Evolutionary conservation across 2,329 filamentous ascomycete species (phyloP), one percentile per base, ranked within the genome.

Genomic region (Fusarium brevicatenulatum): DNA sequence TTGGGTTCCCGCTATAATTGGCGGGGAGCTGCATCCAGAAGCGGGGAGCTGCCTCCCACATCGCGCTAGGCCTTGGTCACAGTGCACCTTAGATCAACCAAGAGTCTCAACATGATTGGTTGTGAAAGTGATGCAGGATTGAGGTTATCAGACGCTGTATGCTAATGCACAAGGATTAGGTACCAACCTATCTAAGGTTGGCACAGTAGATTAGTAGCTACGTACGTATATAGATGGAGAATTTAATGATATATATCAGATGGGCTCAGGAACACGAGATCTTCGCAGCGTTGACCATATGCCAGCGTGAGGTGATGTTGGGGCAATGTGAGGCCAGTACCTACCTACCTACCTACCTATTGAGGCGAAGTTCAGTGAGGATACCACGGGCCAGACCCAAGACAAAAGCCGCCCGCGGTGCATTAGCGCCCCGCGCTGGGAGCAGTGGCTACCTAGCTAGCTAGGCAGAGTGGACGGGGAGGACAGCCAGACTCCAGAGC

Each of bases 371-470:
- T 57, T 40, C 74, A 61, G 68, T 75, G 63, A 70, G 55, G 40
- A 34, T 44, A 58, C 66, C 60, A 61, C 71, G 54, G 71, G 49
- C 42, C 59, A 66, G 68, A 68, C 59, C 36, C 36, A 39, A 71
- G 69, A 63, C 61, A n/a, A 66, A 71, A 71, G 63, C 68, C 73
- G 58, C 71, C 68, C 71, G 58, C 69, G 56, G 56, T 76, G 74
- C 75, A 77, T 77, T 77, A 77, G 76, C 71, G 66, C 42, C 52
- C 60, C 61, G 67, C 63, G 50, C 62, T 36, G 63, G 25, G 16
- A 32, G 23, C 32, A 37, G 32, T 30, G 28, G 28, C 28, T 30
- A n/a, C n/a, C n/a, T n/a, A n/a, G n/a, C n/a, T n/a, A n/a, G n/a
- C n/a, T n/a, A n/a, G n/a, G n/a, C n/a, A n/a, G 28, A 30, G 28